phyloP scores from a whole-genome alignment of 2,329 filamentous ascomycete genomes.

The Fonsecaea monophora region DNA sequence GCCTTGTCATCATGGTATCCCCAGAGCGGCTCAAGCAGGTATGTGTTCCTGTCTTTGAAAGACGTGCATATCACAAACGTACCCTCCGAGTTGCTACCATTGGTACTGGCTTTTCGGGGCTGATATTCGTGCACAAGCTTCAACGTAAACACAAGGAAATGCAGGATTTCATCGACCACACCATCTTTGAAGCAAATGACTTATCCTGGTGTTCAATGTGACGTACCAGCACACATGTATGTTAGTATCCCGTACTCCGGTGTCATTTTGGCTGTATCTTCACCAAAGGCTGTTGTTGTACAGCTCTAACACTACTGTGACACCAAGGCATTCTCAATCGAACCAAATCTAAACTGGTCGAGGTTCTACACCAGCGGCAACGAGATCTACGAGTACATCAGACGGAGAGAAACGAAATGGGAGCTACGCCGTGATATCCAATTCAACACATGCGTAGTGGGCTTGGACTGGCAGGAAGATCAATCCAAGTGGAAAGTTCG shows the following conservation, averaged over 20 bases:
- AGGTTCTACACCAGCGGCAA: constrained; percentile 49
- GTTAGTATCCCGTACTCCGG: constrained; percentile 57
- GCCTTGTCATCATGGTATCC: too few species aligned
- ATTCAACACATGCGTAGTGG: constrained; percentile 40
- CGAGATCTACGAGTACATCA: constrained; percentile 54
- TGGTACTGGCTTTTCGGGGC: constrained; percentile 51
- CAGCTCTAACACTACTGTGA: background rate
- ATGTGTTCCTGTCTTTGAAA: too few species aligned
- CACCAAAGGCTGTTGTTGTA: constrained; percentile 9
- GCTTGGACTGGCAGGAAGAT: background rate
- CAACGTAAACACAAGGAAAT: constrained; percentile 46
- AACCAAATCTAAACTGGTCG: constrained; percentile 53
- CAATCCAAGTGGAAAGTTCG: constrained; percentile 21
- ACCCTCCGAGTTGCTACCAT: constrained; percentile 27
- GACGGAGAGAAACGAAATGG: constrained; percentile 49
- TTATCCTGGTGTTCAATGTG: constrained; percentile 59
- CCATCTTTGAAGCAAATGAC: constrained; percentile 52
- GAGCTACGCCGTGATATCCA: constrained; percentile 49
- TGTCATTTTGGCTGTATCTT: background rate
- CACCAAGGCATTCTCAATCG: constrained; percentile 42
- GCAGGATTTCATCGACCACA: constrained; percentile 45
- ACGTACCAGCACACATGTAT: constrained; percentile 73
- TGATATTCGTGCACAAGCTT: constrained; percentile 48
- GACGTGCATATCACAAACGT: too few species aligned
- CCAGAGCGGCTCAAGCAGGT: too few species aligned